These are phyloP conservation scores for Trichoderma erinaceum DNA, from an alignment of 495 filamentous ascomycete genomes.

Conservation along the genomic window DNA sequence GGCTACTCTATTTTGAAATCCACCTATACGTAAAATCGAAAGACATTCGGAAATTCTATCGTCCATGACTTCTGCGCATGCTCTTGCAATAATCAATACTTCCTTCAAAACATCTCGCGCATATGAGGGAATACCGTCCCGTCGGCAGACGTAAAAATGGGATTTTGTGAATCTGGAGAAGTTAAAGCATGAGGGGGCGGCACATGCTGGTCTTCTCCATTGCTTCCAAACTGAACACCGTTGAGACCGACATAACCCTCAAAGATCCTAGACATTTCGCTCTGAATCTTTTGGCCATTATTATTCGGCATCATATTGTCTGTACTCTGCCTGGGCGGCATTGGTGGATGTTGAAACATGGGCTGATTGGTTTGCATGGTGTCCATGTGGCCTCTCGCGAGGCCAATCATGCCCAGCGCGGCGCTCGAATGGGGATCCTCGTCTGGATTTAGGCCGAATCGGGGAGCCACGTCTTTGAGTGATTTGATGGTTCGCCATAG, in stretches of 20 bases:
- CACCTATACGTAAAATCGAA: no score
- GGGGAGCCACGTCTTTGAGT: constrained; percentile 72
- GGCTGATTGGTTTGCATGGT: constrained; percentile 16
- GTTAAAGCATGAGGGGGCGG: neutral
- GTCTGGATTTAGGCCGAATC: constrained; percentile 59
- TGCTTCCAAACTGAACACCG: constrained; percentile 15
- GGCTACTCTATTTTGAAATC: no score
- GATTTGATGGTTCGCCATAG: constrained; percentile 78
- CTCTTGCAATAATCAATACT: neutral
- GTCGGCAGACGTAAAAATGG: constrained; percentile 2
- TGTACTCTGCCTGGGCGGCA: neutral
- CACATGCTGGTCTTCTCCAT: constrained; percentile 1
- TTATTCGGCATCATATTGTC: constrained; percentile 21
- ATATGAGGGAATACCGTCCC: constrained; percentile 15
- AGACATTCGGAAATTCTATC: neutral
- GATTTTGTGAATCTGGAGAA: constrained; percentile 9
- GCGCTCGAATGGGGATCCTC: constrained; percentile 29
- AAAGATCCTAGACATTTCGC: constrained; percentile 42
- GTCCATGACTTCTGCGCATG: neutral
- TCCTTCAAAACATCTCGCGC: constrained; percentile 16
- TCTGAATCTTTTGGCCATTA: constrained; percentile 38
- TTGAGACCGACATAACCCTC: constrained; percentile 33
- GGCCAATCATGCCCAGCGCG: constrained; percentile 28
- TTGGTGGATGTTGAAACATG: constrained; percentile 10
- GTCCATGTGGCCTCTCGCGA: constrained; percentile 22